Evolutionary conservation across 352 stramenopile species (phyloP), one percentile per base, ranked within the genome.

Genomic region (Pythium myriotylum): DNA sequence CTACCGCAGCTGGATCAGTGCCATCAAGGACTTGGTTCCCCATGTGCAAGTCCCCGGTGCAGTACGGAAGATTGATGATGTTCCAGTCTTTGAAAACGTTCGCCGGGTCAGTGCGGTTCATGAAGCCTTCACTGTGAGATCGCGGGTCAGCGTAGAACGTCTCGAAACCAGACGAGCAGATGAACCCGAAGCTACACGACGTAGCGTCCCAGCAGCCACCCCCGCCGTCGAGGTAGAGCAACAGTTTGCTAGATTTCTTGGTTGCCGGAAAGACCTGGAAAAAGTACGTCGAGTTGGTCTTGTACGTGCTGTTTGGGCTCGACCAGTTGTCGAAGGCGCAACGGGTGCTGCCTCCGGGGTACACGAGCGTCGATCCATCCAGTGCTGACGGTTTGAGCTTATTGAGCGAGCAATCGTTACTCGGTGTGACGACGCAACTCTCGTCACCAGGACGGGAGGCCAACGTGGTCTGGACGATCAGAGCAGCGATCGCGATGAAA

Each of bases 1-100:
- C 53, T 84, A 45, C 0, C 55, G 12, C 10, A 49, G 49, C 29
- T 4, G 27, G 49, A 40, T 16, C 40, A 46, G 39, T 76, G 62
- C 26, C 43, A 35, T 48, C 74, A 40, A 54, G 55, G 7, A 81
- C 62, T n/a, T 56, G 49, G 63, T 68, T 81, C 41, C 81, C 81
- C 3, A 88, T 41, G 59, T 85, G 72, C 35, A 91, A 42, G 59
- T 89, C 81, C 20, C 81, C 81, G 16, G 81, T 89, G 65, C 81
- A 91, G 66, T 91, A 91, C 16, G 79, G 79, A 23, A 87, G 32
- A 55, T 87, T 70, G 19, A 91, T 73, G 48, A 89, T 85, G 62
- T 88, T 88, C 69, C 77, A 91, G 63, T 88, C 77, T 41, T 79
- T 78, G 56, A 89, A 86, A 22, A 77, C 48, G 66, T 91, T 91